Base-by-base conservation (phyloP, 441 rosid species). In the Erodium texanum region DNA sequence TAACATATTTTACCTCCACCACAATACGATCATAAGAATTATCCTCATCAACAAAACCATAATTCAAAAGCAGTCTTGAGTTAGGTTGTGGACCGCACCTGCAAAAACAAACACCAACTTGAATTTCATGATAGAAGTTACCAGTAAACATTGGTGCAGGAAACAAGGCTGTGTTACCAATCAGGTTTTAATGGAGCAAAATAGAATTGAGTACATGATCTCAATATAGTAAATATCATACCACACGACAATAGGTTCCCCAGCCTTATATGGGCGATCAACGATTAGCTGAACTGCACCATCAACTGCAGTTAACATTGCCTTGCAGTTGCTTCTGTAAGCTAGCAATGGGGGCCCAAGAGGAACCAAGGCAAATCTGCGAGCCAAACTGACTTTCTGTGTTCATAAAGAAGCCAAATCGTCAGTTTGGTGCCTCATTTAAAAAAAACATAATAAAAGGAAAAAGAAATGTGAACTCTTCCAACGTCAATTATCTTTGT, bases 81-180 rank as follows among this genome's bases (percentile, higher is more conserved):
- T 93, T 93, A 68, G 98, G 94, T 69, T 93, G 97, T 48, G 98
- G 98, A 59, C 98, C 98, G 83, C 98, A 93, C 98, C 98, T 92
- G 48, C 68, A 72, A 70, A 71, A 48, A 62, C 22, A 72, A 29
- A 34, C 7, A 63, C 59, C 43, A 58, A 70, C 43, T 59, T 58
- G 67, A 70, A 54, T 63, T 69, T 71, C 9, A 34, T 23, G 63
- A 24, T 50, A 12, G 68, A 65, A 16, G 18, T 68, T 6, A 61
- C 62, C 32, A 59, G 27, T 54, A 50, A 6, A 32, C 64, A 61
- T 19, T 32, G 75, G 38, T 56, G 11, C 67, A 75, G 27, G 67
- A 70, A 11, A 71, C 71, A 71, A 77, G 64, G 12, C 58, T 58
- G n/a, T 20, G 27, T 72, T 65, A 52, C 68, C 73, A 64, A 68